phyloP scores from a whole-genome alignment of 441 rosid species.

The Cnidoscolus chayamansa region DNA sequence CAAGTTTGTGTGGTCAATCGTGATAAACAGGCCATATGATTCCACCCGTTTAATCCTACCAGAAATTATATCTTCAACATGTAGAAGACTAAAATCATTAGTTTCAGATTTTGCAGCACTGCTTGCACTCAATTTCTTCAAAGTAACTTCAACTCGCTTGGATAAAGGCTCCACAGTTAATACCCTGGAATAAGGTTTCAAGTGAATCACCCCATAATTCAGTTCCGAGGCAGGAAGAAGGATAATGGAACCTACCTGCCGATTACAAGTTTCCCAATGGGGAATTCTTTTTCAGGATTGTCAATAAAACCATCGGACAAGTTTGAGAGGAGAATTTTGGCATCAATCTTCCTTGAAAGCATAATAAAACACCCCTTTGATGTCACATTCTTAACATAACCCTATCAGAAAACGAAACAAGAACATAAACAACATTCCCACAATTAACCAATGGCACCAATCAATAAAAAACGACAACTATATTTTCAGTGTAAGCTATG shows the following conservation, averaged over 20 bases:
- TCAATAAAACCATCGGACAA: conserved; percentile 67
- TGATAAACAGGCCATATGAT: conserved; percentile 71
- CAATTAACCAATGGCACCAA: neutral
- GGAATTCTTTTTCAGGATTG: conserved; percentile 74
- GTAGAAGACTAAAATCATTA: conserved; percentile 51
- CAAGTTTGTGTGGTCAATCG: conserved; percentile 60
- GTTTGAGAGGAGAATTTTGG: conserved; percentile 78
- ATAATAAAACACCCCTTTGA: conserved; percentile 85
- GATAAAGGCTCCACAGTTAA: conserved; percentile 76
- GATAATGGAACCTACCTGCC: conserved; percentile 57
- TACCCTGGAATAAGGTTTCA: conserved; percentile 55
- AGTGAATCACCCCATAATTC: conserved; percentile 19
- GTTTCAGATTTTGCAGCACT: conserved; percentile 43
- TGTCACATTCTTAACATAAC: conserved; percentile 83
- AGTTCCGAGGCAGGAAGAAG: conserved; percentile 10
- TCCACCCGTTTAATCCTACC: conserved; percentile 85
- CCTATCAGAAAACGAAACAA: conserved; percentile 42
- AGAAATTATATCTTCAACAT: conserved; percentile 56
- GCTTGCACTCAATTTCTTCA: conserved; percentile 49
- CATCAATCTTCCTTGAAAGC: conserved; percentile 85
- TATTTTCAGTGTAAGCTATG: neutral
- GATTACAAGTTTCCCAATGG: conserved; percentile 75
- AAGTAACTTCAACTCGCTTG: conserved; percentile 81
- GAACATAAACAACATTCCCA: neutral
- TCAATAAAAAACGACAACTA: neutral